Conservation (phyloP, 176 grass and related monocot genomes). For the Hsuehochloa calcarea region DNA sequence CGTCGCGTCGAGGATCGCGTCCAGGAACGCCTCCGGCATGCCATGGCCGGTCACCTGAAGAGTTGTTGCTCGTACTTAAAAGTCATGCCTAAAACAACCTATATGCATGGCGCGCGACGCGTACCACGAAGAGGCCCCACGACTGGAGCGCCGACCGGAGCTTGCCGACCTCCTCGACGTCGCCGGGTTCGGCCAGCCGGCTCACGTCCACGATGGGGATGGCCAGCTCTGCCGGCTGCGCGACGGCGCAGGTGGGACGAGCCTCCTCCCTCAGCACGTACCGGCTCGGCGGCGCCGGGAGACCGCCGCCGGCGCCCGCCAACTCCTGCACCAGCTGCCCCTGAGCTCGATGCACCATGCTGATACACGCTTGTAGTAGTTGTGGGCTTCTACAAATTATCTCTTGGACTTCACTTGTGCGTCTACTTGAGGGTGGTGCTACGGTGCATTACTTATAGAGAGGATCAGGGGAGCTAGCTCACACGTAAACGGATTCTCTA, state of each 20-base stretch:
- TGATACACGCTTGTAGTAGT: neutral
- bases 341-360: constrained; percentile 43
- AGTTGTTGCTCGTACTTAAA: neutral
- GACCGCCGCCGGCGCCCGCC: neutral
- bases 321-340: constrained; percentile 48
- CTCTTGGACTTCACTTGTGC: neutral
- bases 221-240: neutral
- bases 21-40: constrained; percentile 33
- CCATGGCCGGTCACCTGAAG: constrained; percentile 34
- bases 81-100: neutral
- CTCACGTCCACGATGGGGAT: constrained; percentile 58
- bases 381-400: neutral
- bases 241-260: neutral
- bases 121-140: constrained; percentile 59
- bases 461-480: too few species aligned
- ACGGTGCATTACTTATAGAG: too few species aligned
- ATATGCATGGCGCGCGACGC: neutral
- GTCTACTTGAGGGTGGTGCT: neutral
- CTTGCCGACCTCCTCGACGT: constrained; percentile 41
- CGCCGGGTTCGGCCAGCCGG: constrained; percentile 28
- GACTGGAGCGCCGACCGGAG: constrained; percentile 40
- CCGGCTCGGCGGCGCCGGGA: constrained; percentile 28
- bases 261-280: constrained; percentile 43
- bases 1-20: constrained; percentile 30
- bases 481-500: too few species aligned